Evolutionary conservation across 2,329 filamentous ascomycete genomes (phyloP), one percentile per base, ranked within the genome.

Genomic region (Claviceps digitariae): DNA sequence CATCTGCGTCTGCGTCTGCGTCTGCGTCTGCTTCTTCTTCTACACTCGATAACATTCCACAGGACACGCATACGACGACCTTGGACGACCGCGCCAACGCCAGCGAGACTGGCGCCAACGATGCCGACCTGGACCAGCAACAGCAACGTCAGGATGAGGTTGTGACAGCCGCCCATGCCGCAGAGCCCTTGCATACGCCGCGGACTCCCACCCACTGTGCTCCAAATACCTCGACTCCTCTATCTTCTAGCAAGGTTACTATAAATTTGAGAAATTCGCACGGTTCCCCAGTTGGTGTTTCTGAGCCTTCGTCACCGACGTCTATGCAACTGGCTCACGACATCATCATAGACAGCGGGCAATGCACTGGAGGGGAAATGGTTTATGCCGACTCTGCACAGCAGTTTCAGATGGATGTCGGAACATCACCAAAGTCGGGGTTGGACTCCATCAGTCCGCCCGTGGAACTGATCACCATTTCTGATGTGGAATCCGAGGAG

Each of bases 211-310:
- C 57, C 6, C 27, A 46, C 62, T 60, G 44, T 59, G 64, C 31
- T 58, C 62, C 48, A 61, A 66, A 51, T 59, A 68, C 50, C 64
- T 64, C 47, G 57, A 64, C 31, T 60, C 63, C 63, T 41, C 71
- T 72, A 40, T 72, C 75, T 38, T 79, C 79, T 3, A 82, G 76
- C 64, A 75, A 71, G 61, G 76, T 83, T 50, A 83, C 80, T 10
- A 75, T 83, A 52, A 83, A 82, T 60, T 67, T 83, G 49, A 76
- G 79, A 54, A 74, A 75, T 29, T 50, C 50, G 3, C 40, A 46
- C 20, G 50, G 50, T 34, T 59, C 61, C 65, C 23, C 21, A 15
- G 31, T 31, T 45, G 27, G 36, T 51, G 23, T 29, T 17, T 31
- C 43, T 15, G 34, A 31, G 40, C 38, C 51, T 9, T 27, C 15